Conservation (phyloP, 257 asterid genomes). For the Solanum pennellii region DNA sequence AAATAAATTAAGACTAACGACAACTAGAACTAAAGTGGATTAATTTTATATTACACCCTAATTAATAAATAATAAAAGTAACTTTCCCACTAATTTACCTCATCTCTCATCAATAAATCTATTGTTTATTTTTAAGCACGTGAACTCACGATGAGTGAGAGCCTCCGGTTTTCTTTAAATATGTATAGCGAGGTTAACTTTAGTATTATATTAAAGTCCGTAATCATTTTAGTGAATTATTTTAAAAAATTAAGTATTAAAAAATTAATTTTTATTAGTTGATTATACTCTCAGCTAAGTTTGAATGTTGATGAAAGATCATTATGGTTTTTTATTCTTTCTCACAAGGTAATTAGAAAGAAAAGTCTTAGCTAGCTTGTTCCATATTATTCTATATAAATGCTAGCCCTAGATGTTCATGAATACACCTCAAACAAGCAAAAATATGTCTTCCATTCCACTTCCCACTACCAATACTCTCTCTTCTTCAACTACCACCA, state of each 20-base stretch:
- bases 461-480: conserved; percentile 8
- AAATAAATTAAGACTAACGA: not conserved
- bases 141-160: too few relatives aligned
- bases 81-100: not conserved
- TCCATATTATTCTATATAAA: not conserved
- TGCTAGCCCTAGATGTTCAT: not conserved
- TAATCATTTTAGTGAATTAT: too few relatives aligned
- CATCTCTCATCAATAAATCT: not conserved
- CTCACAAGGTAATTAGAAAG: not conserved
- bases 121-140: not conserved
- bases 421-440: not conserved
- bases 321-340: not conserved
- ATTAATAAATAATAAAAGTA: not conserved
- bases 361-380: not conserved
- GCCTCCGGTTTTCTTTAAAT: too few relatives aligned
- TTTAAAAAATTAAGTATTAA: too few relatives aligned
- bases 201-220: too few relatives aligned
- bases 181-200: accelerated
- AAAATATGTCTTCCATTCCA: conserved; percentile 39
- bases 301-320: not conserved
- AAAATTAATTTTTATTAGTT: too few relatives aligned
- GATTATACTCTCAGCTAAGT: too few relatives aligned
- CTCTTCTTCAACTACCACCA: not conserved
- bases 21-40: not conserved
- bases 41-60: not conserved